Base-by-base conservation (phyloP, 2,329 filamentous ascomycete genomes). In the Paecilomyces sp. region DNA sequence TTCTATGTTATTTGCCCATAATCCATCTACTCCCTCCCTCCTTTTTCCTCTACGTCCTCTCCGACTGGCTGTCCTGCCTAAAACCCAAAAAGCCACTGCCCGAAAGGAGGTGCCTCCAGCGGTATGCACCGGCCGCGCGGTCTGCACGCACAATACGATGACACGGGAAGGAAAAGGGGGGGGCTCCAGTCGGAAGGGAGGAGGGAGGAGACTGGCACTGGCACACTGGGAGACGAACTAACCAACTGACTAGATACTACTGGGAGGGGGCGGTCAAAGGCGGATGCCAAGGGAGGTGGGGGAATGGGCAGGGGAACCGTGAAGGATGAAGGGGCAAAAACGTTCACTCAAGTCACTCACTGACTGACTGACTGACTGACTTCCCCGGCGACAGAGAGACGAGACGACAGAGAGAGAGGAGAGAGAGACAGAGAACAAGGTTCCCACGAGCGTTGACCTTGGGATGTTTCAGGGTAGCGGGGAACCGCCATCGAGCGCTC, bases 381-480 rank as follows among this genome's bases (percentile, higher is more conserved):
- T 22, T 22, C 22, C 22, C 22, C 50, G 55, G 61, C 55, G 56
- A 18, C 54, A 25, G 56, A 60, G 30, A 31, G n/a, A n/a, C n/a
- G n/a, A n/a, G n/a, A n/a, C n/a, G n/a, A n/a, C n/a, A 60, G 30
- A 31, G 30, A 58, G 51, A 55, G 25, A 50, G 65, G 65, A 22
- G 18, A 53, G n/a, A 18, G 15, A 30, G 22, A n/a, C 65, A 66
- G 63, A 61, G 62, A 68, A 68, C 65, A 70, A 69, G 68, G 67
- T 72, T 72, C 67, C 51, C 51, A 53, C 51, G 51, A 53, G 51
- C 51, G 51, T 53, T 53, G 50, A 65, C 64, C 64, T 63, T 66
- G 64, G 63, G 59, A 64, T 68, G 69, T 71, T 71, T 70, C 70
- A 71, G 67, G 64, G 68, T 64, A 67, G 70, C 70, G 70, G 70